Evolutionary conservation across 2,329 filamentous ascomycete genomes (phyloP), one percentile per base, ranked within the genome.

Genomic region (Paecilomyces niveus): DNA sequence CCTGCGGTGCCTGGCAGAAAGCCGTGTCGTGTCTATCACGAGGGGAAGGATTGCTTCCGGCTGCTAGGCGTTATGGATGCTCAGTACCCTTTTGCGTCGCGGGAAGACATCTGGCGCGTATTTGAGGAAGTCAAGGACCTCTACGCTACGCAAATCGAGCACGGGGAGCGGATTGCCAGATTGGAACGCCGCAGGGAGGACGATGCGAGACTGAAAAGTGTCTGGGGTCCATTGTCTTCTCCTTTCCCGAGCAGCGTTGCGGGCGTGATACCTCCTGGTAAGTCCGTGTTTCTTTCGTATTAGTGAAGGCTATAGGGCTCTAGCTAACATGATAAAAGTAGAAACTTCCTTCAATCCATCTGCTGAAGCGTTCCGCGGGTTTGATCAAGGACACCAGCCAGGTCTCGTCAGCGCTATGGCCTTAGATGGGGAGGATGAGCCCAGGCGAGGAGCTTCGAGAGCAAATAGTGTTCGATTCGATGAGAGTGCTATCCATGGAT

Each of bases 381-480:
- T 96, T 65, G 92, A 97, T 68, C 80, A 82, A 68, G 92, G 94
- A 68, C 89, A 95, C 64, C 86, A 89, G 54, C 89, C 89, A 68
- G 89, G 87, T 67, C 81, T 94, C 59, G 83, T 96, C 54, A 88
- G 87, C 55, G 90, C 89, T 57, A 82, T 97, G 59, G 90, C 92
- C 59, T 81, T 97, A 6, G 93, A 96, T 63, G 83, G 88, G 4
- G 92, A 96, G 62, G 92, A 97, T 32, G 87, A 91, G 58, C 86
- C 91, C 39, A 85, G 93, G 62, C 90, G 94, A 57, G 90, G 90
- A 21, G 89, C 91, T 18, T 99, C 94, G 18, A 85, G 94, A 66
- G 93, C 94, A 54, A 97, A 97, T 72, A 97, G 94, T 70, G 94
- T 99, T 65, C 89, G 94, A 39, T 99, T 99, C 68, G 94, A 97